Percentiles rank a stretch among this genome's conserved stretches.
Conservation (phyloP, 192 early-diverging fungal genomes). For the Backusella macrospora region DNA sequence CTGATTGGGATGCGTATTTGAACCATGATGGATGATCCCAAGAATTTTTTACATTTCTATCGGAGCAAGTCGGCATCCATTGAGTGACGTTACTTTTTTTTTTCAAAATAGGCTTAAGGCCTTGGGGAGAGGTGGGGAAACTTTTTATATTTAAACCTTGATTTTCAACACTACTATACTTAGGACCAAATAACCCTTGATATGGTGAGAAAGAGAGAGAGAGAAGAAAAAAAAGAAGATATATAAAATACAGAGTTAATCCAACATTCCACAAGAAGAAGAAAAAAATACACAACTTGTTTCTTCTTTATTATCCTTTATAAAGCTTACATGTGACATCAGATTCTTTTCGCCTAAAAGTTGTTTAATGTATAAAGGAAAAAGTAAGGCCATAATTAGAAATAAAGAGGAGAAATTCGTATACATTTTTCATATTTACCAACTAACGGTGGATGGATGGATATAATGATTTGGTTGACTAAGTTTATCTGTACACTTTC, state of each 20-base stretch:
- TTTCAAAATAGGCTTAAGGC: slow-evolving; percentile 19
- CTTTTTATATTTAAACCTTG: not conserved
- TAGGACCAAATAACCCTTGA: slow-evolving; percentile 32
- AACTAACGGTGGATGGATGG: slow-evolving; percentile 38
- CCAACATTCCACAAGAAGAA: not conserved
- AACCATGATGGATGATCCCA: slow-evolving; percentile 1
- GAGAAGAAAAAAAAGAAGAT: not conserved
- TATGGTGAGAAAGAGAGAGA: no score
- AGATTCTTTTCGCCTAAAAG: slow-evolving; percentile 43
- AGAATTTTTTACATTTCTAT: slow-evolving; percentile 5
- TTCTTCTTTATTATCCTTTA: not conserved
- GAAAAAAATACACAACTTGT: no score
- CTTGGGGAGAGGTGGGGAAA: slow-evolving; percentile 7
- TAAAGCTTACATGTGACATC: slow-evolving; percentile 43
- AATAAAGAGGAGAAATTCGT: not conserved
- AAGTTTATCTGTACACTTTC: slow-evolving; percentile 21
- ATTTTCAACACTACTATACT: slow-evolving; percentile 8
- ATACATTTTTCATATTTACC: slow-evolving; percentile 24
- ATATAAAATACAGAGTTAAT: not conserved
- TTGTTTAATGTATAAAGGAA: not conserved
- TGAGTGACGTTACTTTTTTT: slow-evolving; percentile 25
- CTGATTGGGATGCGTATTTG: not conserved
- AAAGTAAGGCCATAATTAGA: not conserved
- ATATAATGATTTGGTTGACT: slow-evolving; percentile 17
- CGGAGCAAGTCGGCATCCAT: slow-evolving; percentile 19